phyloP scores from a whole-genome alignment of 495 filamentous ascomycete genomes.

The Penicillium angulare region DNA sequence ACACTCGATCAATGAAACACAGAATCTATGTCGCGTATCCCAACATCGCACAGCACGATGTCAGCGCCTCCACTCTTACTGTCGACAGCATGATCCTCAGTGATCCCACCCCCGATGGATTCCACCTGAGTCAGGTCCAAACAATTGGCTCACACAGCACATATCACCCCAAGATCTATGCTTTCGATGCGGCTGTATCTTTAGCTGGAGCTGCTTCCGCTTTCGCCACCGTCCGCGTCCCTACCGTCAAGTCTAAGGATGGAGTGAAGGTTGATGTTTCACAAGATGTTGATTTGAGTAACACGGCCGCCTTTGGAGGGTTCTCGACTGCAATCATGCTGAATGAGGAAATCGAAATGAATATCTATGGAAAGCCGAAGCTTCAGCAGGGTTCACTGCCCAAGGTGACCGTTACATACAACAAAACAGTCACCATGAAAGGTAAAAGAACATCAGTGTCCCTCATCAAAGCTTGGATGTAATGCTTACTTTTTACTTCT shows the following conservation, averaged over 20 bases:
- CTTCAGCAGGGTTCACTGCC: constrained; percentile 53
- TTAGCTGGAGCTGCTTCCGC: constrained; percentile 51
- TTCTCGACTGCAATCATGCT: constrained; percentile 54
- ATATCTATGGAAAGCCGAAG: constrained; percentile 56
- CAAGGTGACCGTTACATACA: constrained; percentile 49
- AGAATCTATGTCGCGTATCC: constrained; percentile 75
- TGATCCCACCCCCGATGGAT: constrained; percentile 54
- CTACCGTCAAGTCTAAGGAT: constrained; percentile 53
- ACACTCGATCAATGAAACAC: constrained; percentile 2
- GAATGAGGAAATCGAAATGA: constrained; percentile 56
- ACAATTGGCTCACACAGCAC: constrained; percentile 44
- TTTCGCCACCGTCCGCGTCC: constrained; percentile 58
- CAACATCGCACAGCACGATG: constrained; percentile 65
- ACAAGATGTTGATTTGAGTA: constrained; percentile 51
- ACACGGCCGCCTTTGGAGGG: constrained; percentile 55
- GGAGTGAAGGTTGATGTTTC: constrained; percentile 52
- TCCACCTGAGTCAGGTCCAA: constrained; percentile 54
- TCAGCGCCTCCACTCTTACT: constrained; percentile 62
- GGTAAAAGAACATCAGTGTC: constrained; percentile 35
- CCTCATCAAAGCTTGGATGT: neutral
- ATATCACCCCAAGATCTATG: constrained; percentile 55
- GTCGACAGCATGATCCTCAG: constrained; percentile 58
- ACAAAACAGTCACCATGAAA: constrained; percentile 56
- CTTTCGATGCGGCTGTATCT: constrained; percentile 52
- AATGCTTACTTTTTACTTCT: neutral